Evolutionary conservation across 805 yeast genomes (phyloP), one percentile per base, ranked within the genome.

Genomic region (Candida orba): DNA sequence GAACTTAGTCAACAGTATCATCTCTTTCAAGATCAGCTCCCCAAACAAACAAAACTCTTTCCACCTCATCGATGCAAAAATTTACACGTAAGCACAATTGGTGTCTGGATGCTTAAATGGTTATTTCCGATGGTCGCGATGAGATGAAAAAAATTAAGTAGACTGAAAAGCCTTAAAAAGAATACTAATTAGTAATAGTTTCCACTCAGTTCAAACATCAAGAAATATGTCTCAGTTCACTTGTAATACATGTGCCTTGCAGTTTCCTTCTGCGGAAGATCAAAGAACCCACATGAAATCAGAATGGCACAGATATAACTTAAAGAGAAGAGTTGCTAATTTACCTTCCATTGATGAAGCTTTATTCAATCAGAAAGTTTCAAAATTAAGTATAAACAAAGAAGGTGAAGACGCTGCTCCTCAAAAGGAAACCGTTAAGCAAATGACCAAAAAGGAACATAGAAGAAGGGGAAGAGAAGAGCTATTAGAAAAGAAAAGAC

Each of bases 221-320:
- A 27, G 14, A 27, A 27, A 15, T n/a, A 43, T 43, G 46, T 38
- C 46, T 15, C 38, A 27, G 52, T 69, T 63, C 56, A 89, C 98
- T 8, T 93, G 99, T 71, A 86, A 89, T 61, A 81, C 95, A 22
- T 93, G 99, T 64, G 81, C 78, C 24, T 72, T 91, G 51, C 81
- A 80, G 40, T 93, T 93, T 55, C 76, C 81, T 24, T 66, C 78
- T 10, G 79, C 95, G 2, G 84, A 77, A 42, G 77, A 77, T 56
- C 99, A 93, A 67, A 74, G 98, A 54, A 67, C 70, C 41, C 99
- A 93, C 62, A 93, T 93, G 99, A 87, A 86, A 60, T 78, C 96
- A 2, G 99, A 93, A 49, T 93, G 99, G 99, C 99, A 93, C 65
- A 76, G 98, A 57, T 93, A 93, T 65, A 93, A 93, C 60, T 74